phyloP scores from a whole-genome alignment of 2,329 filamentous ascomycete species.

The Neonectria magnoliae region DNA sequence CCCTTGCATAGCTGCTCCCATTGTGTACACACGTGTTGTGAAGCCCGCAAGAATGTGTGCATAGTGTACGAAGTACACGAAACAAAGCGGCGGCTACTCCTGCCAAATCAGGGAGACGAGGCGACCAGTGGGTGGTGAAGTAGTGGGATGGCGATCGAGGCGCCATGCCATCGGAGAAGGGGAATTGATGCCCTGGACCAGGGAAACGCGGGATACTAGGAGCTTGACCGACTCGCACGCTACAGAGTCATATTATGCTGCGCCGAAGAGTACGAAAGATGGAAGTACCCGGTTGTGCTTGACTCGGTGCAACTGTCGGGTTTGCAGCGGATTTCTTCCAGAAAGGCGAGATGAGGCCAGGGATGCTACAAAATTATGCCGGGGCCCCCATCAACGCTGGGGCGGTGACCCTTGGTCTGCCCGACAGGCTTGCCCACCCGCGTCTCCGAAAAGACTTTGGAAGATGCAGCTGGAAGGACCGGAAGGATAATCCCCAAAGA shows the following conservation, averaged over 20 bases:
- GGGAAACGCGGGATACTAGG: constrained; percentile 13
- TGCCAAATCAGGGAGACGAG: constrained; percentile 24
- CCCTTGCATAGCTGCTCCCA: constrained; percentile 17
- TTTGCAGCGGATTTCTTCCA: constrained; percentile 20
- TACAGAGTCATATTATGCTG: background rate
- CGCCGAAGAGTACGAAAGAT: constrained; percentile 8
- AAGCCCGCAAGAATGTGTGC: constrained; percentile 25
- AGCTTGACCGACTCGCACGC: constrained; percentile 5
- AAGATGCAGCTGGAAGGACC: constrained; percentile 12
- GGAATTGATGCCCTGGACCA: constrained; percentile 16
- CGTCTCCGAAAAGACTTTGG: constrained; percentile 14
- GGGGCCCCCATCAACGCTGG: constrained; percentile 13
- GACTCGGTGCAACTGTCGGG: constrained; percentile 22
- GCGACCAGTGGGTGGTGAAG: constrained; percentile 13
- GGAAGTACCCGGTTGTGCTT: constrained; percentile 17
- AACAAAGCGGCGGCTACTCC: constrained; percentile 13
- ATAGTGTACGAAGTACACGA: constrained; percentile 10
- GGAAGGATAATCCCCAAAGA: constrained; percentile 9
- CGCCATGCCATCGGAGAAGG: constrained; percentile 16
- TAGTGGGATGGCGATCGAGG: constrained; percentile 15
- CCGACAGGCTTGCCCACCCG: constrained; percentile 16
- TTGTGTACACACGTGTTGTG: constrained; percentile 8
- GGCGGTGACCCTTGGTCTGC: constrained; percentile 20
- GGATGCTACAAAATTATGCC: constrained; percentile 30
- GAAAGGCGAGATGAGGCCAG: constrained; percentile 33